Evolutionary conservation across 2,329 filamentous ascomycete genomes (phyloP), one percentile per base, ranked within the genome.

Genomic region (Coniochaeta sp.): DNA sequence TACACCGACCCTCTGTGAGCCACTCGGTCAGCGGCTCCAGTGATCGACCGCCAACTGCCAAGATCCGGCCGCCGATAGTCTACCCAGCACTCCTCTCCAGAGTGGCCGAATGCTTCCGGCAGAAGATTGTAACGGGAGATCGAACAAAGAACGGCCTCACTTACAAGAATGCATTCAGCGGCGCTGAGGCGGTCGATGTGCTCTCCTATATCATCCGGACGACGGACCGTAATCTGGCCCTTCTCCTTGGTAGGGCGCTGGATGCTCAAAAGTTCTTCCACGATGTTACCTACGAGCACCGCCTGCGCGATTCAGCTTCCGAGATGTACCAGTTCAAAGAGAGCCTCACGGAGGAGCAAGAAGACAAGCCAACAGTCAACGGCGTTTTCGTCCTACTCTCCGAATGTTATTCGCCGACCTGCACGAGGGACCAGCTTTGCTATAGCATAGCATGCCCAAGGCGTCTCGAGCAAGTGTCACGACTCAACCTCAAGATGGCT

Each of bases 201-300:
- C 89, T 99, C 65, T 91, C 91, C 1, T 96, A 96, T 71, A 98
- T 99, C 66, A 98, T 99, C 74, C 89, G 96, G 70, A 99, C 95
- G 1, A 96, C 91, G 0, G 95, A 99, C 74, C 86, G 95, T 62
- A 99, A 99, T 71, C 79, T 99, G 62, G 95, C 95, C 12, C 79
- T 99, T 57, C 84, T 99, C 11, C 80, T 99, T 17, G 95, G 95
- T 63, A 86, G 95, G 71, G 92, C 95, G 47, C 79, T 99, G 62
- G 95, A 99, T 76, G 95, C 95, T 26, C 95, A 99, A 71, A 98
- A 98, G 73, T 97, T 96, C 77, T 99, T 99, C 72, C 95, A 99
- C 77, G 95, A 99, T 80, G 95, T 98, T 58, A 97, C 93, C 0
- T 99, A 99, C 74, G 93, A 97, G 68, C 95, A 99, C 74, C 86